Evolutionary conservation across 2,329 filamentous ascomycete genomes (phyloP).

Genomic region (Colletotrichum falcatum): DNA sequence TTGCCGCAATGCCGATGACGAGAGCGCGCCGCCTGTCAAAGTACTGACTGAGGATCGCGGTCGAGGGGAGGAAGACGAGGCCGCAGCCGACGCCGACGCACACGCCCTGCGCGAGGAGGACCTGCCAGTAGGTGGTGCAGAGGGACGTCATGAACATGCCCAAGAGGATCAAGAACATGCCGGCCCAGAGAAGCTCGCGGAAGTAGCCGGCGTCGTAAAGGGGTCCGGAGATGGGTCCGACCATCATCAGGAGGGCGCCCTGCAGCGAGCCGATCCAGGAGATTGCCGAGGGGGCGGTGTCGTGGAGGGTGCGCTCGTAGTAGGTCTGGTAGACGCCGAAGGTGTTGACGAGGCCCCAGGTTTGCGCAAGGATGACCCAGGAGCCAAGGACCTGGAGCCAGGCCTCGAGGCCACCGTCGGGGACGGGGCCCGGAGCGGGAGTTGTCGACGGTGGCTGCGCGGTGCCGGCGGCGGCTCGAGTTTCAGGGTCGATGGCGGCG

Average conservation of each 20-base stretch:
- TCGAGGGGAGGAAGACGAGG: constrained; percentile 50
- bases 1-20: constrained; percentile 49
- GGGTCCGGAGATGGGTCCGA: constrained; percentile 55
- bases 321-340: constrained; percentile 61
- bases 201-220: constrained; percentile 59
- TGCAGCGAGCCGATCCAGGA: constrained; percentile 61
- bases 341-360: constrained; percentile 54
- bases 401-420: constrained; percentile 45
- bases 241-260: constrained; percentile 54
- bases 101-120: constrained; percentile 55
- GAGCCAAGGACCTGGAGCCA: constrained; percentile 47
- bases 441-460: constrained; percentile 4
- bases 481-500: constrained; percentile 16
- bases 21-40: constrained; percentile 51
- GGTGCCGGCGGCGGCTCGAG: neutral
- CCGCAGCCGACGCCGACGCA: constrained; percentile 54
- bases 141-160: constrained; percentile 61
- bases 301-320: constrained; percentile 53
- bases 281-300: constrained; percentile 52
- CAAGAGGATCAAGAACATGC: constrained; percentile 52
- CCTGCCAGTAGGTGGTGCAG: constrained; percentile 57
- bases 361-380: constrained; percentile 41
- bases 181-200: constrained; percentile 50
- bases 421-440: constrained; percentile 31
- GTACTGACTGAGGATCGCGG: constrained; percentile 55